Evolutionary conservation across 352 stramenopile species (phyloP).

Genomic region (Phytopythium sindhum): DNA sequence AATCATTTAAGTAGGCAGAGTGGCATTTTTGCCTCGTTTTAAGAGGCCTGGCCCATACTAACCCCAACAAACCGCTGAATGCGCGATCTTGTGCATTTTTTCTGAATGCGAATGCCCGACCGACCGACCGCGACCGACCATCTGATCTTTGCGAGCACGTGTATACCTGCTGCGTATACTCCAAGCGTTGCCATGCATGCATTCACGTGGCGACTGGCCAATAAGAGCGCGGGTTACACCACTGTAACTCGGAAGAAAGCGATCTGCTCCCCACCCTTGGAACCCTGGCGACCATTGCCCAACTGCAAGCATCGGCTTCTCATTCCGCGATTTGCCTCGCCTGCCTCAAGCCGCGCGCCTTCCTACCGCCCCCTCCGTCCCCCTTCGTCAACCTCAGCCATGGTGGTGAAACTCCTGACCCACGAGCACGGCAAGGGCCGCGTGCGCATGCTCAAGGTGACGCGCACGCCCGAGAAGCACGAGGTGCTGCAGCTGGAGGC

Average conservation of each 20-base stretch:
- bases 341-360: conserved; percentile 12
- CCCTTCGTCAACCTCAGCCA: conserved; percentile 9
- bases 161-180: background rate
- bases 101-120: conserved; percentile 36
- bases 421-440: conserved; percentile 86
- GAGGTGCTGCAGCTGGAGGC: conserved; percentile 79
- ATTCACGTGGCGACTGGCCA: no score
- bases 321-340: conserved; percentile 38
- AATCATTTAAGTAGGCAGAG: background rate
- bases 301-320: background rate
- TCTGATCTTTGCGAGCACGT: background rate
- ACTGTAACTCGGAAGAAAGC: background rate
- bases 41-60: background rate
- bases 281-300: background rate
- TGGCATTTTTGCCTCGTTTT: background rate
- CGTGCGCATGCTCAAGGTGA: conserved; percentile 86
- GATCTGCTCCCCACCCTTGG: background rate
- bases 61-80: background rate
- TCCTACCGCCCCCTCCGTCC: background rate
- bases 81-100: conserved; percentile 12
- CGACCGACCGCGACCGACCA: conserved; percentile 11
- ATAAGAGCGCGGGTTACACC: background rate
- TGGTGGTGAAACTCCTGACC: conserved; percentile 68
- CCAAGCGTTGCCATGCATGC: no score
- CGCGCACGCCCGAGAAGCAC: conserved; percentile 69